Evolutionary conservation across 1,284 basidiomycete species (phyloP).

Genomic region (Salmacisia buchloeana): DNA sequence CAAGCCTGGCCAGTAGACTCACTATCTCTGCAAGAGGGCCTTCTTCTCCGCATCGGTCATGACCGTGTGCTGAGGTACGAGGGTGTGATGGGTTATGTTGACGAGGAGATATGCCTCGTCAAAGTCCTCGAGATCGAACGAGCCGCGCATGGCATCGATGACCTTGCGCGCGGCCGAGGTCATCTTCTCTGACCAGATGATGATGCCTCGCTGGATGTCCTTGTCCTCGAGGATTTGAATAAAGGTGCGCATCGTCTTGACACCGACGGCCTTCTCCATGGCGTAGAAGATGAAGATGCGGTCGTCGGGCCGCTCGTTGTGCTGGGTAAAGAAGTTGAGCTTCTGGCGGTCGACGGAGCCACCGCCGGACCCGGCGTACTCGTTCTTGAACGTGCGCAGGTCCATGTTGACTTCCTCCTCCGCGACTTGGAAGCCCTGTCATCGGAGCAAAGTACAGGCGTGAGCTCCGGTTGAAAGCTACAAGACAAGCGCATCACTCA

Average conservation of each 20-base stretch:
- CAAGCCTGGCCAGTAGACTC: no score
- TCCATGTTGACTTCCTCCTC: slow-evolving; percentile 86
- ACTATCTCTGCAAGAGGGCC: slow-evolving; percentile 85
- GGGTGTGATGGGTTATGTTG: slow-evolving; percentile 86
- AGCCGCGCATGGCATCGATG: slow-evolving; percentile 55
- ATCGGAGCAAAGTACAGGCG: neutral
- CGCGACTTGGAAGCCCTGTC: slow-evolving; percentile 71
- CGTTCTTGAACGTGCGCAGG: slow-evolving; percentile 63
- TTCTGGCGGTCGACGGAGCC: slow-evolving; percentile 33
- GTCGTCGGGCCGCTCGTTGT: slow-evolving; percentile 52
- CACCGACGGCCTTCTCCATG: slow-evolving; percentile 43
- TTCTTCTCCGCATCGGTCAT: slow-evolving; percentile 81
- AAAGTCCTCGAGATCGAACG: slow-evolving; percentile 90
- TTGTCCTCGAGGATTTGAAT: slow-evolving; percentile 55
- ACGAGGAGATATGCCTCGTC: slow-evolving; percentile 92
- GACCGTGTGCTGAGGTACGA: slow-evolving; percentile 90
- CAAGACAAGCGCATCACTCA: slow-evolving; percentile 10
- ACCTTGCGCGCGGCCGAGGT: slow-evolving; percentile 86
- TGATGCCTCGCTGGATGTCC: slow-evolving; percentile 80
- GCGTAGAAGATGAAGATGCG: slow-evolving; percentile 90
- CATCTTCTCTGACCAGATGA: slow-evolving; percentile 94
- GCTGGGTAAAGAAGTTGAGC: slow-evolving; percentile 46
- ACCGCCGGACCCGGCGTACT: slow-evolving; percentile 54
- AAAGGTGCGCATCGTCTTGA: slow-evolving; percentile 49
- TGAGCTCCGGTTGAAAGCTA: neutral